Evolutionary conservation across 257 asterid genomes (phyloP).

Genomic region (Jacaranda copaia): DNA sequence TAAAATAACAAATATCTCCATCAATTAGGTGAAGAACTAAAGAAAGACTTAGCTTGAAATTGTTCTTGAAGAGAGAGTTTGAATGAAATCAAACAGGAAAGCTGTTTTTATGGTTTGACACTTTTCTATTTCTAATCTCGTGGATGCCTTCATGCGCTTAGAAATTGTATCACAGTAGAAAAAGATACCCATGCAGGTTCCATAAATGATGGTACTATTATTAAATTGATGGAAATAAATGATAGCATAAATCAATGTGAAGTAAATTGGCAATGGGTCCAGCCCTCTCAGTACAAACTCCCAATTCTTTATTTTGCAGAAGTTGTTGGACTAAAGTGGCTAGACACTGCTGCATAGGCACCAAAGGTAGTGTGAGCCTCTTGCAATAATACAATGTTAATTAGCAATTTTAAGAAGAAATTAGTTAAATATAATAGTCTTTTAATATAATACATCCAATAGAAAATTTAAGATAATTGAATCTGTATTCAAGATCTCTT

Average conservation of each 20-base stretch:
- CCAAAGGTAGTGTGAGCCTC: background rate
- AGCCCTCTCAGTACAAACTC: background rate
- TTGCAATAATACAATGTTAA: too few relatives aligned
- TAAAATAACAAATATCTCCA: background rate
- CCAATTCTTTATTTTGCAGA: background rate
- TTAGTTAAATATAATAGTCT: too few relatives aligned
- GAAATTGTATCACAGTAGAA: background rate
- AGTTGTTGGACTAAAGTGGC: background rate
- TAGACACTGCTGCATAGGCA: background rate
- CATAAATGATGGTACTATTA: background rate
- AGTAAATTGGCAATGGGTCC: conserved; percentile 13
- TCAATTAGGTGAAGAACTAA: background rate
- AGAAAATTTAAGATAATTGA: too few relatives aligned
- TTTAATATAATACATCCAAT: too few relatives aligned
- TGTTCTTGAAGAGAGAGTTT: too few relatives aligned
- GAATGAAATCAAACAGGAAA: too few relatives aligned
- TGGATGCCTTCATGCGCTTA: too few relatives aligned
- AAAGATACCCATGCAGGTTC: background rate
- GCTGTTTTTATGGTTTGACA: background rate
- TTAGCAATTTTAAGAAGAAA: too few relatives aligned
- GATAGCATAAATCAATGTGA: background rate
- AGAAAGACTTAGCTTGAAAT: too few relatives aligned
- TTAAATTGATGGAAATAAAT: conserved; percentile 4
- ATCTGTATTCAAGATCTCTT: too few relatives aligned
- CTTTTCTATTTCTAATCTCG: background rate